Base-by-base conservation (phyloP, 2,329 filamentous ascomycete species). In the Piedraia hortae region DNA sequence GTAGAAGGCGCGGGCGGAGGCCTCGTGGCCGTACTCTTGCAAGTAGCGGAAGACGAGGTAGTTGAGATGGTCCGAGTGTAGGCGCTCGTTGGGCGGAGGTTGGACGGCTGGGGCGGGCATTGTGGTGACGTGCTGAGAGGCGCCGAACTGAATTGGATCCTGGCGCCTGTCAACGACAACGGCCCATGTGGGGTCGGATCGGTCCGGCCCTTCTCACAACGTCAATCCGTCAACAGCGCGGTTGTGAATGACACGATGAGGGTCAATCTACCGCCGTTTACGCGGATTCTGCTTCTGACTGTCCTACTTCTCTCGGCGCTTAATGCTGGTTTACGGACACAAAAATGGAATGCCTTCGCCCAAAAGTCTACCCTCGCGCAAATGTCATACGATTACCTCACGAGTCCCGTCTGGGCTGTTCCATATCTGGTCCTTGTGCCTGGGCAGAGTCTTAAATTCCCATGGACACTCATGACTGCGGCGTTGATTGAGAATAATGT, bases 401-500 rank as follows among this genome's bases (percentile, higher is more conserved):
- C 32, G 5, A 32, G 29, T 16, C 35, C 37, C 11, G 27, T 28
- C 23, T 39, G 34, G 34, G 44, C 44, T 24, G 44, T 59, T 51
- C 77, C 82, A 28, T 93, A 82, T 51, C 58, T 97, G 28, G 73
- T 72, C 24, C 60, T 93, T 29, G 64, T 93, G 19, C 85, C 85
- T 4, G 67, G 75, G 36, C 54, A 67, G 25, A 82, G 78, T 26
- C 52, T 89, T 27, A 59, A 74, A 38, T 91, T 89, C 41, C 85
- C 85, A 1, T 97, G 85, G 85, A 88, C 78, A 1, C 71, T 90
- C 31, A 37, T 88, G 25, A 73, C 74, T 3, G 71, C 78, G 2
- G 74, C 78, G 0, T 59, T 91, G 25, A 77, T 91, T 21, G 85
- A 97, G 51, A 72, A 75, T 46, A 93, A 93, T 44, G 55, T 93